A percentile compares a stretch with the other conserved stretches of the same genome.
Conservation (phyloP, 1,139 yeast species). For the Yamadazyma mexicana region DNA sequence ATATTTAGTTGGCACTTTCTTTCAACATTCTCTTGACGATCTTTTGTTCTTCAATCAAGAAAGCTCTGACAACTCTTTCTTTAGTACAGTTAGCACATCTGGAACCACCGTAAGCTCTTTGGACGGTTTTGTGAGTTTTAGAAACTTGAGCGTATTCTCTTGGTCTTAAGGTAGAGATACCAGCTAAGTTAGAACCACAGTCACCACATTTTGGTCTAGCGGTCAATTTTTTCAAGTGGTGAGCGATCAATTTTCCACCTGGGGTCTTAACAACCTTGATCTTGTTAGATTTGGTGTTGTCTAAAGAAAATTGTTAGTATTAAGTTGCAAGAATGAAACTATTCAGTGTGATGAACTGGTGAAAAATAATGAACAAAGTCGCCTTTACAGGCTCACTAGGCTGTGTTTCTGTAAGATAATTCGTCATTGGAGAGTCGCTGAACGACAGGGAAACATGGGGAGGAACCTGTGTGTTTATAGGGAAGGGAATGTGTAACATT, state of each 20-base stretch:
- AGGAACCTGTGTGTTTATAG: too few species aligned
- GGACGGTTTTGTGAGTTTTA: slow-evolving; percentile 96
- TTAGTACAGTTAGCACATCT: slow-evolving; percentile 98
- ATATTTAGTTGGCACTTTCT: slow-evolving; percentile 90
- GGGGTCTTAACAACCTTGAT: slow-evolving; percentile 99
- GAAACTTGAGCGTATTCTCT: slow-evolving; percentile 94
- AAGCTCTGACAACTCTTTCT: slow-evolving; percentile 98
- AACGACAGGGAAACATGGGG: too few species aligned
- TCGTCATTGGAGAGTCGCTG: too few species aligned
- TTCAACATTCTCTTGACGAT: slow-evolving; percentile 98
- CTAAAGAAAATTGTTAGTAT: slow-evolving; percentile 53
- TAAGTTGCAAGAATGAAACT: too few species aligned
- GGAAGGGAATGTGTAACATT: too few species aligned
- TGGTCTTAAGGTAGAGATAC: slow-evolving; percentile 95
- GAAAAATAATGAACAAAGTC: too few species aligned
- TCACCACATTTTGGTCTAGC: slow-evolving; percentile 99
- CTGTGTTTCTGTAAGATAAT: too few species aligned
- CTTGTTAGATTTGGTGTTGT: slow-evolving; percentile 99
- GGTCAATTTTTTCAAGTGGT: slow-evolving; percentile 93
- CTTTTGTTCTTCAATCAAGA: slow-evolving; percentile 99
- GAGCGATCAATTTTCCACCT: slow-evolving; percentile 98
- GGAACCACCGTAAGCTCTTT: slow-evolving; percentile 99
- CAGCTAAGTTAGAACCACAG: slow-evolving; percentile 90
- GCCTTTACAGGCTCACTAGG: too few species aligned
- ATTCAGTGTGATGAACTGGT: too few species aligned